phyloP scores from a whole-genome alignment of 108 stramenopile species.

The Stephanodiscus minutulus region DNA sequence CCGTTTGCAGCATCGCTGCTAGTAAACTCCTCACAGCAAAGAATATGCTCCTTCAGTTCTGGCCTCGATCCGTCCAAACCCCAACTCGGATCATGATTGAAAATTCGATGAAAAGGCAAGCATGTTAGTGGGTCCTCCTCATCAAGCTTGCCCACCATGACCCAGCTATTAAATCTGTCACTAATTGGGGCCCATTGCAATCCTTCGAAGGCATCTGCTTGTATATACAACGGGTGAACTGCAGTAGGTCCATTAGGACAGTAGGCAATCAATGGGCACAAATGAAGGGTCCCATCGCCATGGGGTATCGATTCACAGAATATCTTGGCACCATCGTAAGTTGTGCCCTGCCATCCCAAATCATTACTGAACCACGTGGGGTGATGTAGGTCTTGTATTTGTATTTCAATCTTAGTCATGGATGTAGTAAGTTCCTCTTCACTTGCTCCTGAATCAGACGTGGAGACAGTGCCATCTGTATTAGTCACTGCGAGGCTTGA shows the following conservation, averaged over 20 bases:
- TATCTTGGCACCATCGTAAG: constrained; percentile 26
- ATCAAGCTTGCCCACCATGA: constrained; percentile 47
- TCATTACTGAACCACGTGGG: constrained; percentile 35
- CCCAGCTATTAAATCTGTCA: constrained; percentile 27
- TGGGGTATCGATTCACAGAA: constrained; percentile 33
- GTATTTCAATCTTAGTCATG: constrained; percentile 34
- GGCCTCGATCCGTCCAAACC: constrained; percentile 45
- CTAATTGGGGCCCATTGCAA: constrained; percentile 47
- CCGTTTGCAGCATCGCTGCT: not conserved
- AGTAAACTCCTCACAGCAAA: constrained; percentile 31
- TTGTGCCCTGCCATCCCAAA: constrained; percentile 42
- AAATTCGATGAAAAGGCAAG: constrained; percentile 20
- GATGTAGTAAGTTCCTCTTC: not conserved
- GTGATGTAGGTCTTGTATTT: constrained; percentile 20
- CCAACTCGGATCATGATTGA: constrained; percentile 35
- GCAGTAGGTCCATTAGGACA: constrained; percentile 19
- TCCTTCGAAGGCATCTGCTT: constrained; percentile 36
- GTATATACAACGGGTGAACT: constrained; percentile 13
- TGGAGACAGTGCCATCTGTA: too few species aligned
- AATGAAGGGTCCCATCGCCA: constrained; percentile 7
- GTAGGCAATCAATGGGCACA: constrained; percentile 7
- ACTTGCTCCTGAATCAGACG: not conserved
- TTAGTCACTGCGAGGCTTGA: not conserved
- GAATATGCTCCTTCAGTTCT: constrained; percentile 37
- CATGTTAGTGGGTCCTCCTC: constrained; percentile 29